These are phyloP conservation scores for Lactifluus hygrophoroides DNA, from an alignment of 768 basidiomycete species.

Conservation along the genomic window DNA sequence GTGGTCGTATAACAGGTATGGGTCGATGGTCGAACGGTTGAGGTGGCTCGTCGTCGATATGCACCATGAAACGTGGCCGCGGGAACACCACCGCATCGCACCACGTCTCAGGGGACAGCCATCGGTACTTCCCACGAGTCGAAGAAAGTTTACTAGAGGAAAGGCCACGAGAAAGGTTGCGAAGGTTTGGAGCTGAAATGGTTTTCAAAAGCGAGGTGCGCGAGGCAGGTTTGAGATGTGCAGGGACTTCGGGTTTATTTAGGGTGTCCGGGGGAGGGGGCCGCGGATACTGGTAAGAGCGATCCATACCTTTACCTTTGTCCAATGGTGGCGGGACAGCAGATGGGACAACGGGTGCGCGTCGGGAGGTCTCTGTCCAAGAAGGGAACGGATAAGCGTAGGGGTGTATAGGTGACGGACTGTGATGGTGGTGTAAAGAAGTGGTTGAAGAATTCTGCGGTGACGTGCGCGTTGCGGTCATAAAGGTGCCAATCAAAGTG, in stretches of 20 bases:
- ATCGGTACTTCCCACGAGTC: conserved; percentile 45
- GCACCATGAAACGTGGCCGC: conserved; percentile 53
- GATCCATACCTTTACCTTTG: conserved; percentile 21
- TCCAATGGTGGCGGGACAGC: conserved; percentile 22
- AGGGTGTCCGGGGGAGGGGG: conserved; percentile 24
- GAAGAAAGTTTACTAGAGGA: conserved; percentile 20
- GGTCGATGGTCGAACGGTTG: conserved; percentile 14
- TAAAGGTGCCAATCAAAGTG: conserved; percentile 16
- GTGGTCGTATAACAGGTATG: background rate
- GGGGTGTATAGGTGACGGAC: conserved; percentile 33
- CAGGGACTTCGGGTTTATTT: conserved; percentile 31
- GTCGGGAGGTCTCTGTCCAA: conserved; percentile 13
- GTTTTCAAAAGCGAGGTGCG: conserved; percentile 41
- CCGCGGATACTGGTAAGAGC: conserved; percentile 20
- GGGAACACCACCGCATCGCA: conserved; percentile 75
- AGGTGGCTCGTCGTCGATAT: conserved; percentile 30
- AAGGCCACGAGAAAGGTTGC: conserved; percentile 20
- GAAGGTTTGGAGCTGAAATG: conserved; percentile 60
- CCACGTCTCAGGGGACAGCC: conserved; percentile 72
- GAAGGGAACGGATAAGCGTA: conserved; percentile 40
- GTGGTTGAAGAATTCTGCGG: conserved; percentile 21
- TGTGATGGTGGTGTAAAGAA: conserved; percentile 17
- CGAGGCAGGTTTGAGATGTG: conserved; percentile 25
- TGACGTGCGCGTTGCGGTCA: conserved; percentile 3
- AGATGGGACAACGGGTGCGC: conserved; percentile 12